Conservation (phyloP, 1,284 basidiomycete species). For the Marasmius tenuissimus region DNA sequence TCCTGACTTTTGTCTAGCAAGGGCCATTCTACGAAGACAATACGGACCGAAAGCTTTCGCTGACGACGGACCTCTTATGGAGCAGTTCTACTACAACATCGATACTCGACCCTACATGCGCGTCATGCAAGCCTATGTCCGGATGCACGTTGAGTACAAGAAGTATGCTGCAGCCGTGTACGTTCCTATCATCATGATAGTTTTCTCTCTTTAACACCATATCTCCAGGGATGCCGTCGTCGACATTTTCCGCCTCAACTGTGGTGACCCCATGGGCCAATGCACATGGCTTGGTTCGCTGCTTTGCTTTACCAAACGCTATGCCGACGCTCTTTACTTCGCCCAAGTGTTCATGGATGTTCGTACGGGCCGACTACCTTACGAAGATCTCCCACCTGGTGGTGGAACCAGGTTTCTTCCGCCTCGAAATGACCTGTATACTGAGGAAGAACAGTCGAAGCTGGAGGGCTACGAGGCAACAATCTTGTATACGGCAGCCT, state of each 20-base stretch:
- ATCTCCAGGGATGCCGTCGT: conserved; percentile 28
- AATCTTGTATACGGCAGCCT: conserved; percentile 28
- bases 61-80: conserved; percentile 27
- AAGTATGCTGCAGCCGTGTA: conserved; percentile 28
- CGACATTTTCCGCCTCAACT: conserved; percentile 36
- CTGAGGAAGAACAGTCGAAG: conserved; percentile 11
- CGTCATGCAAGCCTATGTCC: conserved; percentile 32
- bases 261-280: conserved; percentile 32
- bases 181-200: conserved; percentile 12
- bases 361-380: neutral
- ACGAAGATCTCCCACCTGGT: conserved; percentile 15
- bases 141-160: conserved; percentile 27
- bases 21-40: neutral
- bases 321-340: conserved; percentile 32
- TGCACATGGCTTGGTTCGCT: conserved; percentile 31
- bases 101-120: conserved; percentile 38
- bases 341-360: conserved; percentile 27
- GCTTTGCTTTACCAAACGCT: conserved; percentile 25
- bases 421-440: conserved; percentile 5
- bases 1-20: neutral
- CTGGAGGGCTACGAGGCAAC: conserved; percentile 12
- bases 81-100: conserved; percentile 28
- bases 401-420: conserved; percentile 28
- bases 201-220: neutral
- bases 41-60: conserved; percentile 27